These are phyloP conservation scores for Tricholoma saponaceum DNA, from an alignment of 768 basidiomycete genomes.

Conservation along the genomic window DNA sequence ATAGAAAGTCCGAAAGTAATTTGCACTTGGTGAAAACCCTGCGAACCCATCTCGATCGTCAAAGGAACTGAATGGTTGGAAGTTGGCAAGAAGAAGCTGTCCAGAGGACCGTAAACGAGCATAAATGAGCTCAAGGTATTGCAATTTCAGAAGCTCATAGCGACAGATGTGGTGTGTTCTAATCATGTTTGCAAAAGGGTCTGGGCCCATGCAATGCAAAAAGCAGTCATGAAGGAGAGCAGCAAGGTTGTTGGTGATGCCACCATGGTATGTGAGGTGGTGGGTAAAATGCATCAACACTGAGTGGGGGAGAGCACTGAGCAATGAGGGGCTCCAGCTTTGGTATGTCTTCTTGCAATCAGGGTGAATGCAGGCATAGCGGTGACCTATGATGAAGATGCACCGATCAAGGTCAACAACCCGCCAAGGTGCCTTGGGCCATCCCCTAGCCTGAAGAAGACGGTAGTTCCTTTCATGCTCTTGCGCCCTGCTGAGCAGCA, in stretches of 20 bases:
- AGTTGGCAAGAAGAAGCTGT: neutral
- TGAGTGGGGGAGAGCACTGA: neutral
- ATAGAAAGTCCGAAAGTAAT: slow-evolving; percentile 17
- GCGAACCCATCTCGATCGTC: slow-evolving; percentile 14
- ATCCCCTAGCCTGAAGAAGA: slow-evolving; percentile 6
- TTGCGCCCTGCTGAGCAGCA: slow-evolving; percentile 6
- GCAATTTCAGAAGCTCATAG: neutral
- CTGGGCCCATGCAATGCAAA: slow-evolving; percentile 18
- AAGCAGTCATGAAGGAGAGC: slow-evolving; percentile 15
- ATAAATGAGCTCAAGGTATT: neutral
- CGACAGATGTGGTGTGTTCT: slow-evolving; percentile 13
- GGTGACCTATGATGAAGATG: slow-evolving; percentile 13
- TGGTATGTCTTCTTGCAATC: slow-evolving; percentile 6
- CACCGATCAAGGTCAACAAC: slow-evolving; percentile 11
- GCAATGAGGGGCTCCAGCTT: slow-evolving; percentile 3
- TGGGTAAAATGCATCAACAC: slow-evolving; percentile 12
- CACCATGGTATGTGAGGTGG: slow-evolving; percentile 16
- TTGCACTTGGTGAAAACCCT: slow-evolving; percentile 15
- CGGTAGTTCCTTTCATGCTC: slow-evolving; percentile 2
- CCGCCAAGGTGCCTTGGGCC: slow-evolving; percentile 9
- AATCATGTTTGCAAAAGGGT: slow-evolving; percentile 19
- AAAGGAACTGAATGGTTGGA: neutral
- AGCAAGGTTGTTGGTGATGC: slow-evolving; percentile 14
- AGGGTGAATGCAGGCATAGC: slow-evolving; percentile 4
- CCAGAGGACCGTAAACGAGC: neutral